These are phyloP conservation scores for Claviceps africana DNA, from an alignment of 2,329 filamentous ascomycete genomes.

Conservation along the genomic window DNA sequence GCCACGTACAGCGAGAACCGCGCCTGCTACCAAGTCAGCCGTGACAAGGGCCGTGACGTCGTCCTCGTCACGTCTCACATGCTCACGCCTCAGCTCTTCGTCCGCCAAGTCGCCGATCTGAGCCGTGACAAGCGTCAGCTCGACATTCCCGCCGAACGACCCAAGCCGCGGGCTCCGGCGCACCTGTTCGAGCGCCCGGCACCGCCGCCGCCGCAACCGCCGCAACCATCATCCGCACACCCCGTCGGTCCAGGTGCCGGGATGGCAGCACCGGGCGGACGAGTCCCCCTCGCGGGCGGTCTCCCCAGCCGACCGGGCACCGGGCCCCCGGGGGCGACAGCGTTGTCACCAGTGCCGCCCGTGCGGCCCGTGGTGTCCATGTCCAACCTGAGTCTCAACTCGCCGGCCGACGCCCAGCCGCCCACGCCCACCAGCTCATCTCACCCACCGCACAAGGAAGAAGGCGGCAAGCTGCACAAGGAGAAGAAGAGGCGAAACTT, in stretches of 20 bases:
- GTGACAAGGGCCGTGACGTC: constrained; percentile 62
- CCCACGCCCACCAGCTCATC: constrained; percentile 1
- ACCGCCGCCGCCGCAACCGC: constrained; percentile 33
- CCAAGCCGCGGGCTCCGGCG: constrained; percentile 66
- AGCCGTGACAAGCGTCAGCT: constrained; percentile 61
- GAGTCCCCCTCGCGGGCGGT: constrained; percentile 8
- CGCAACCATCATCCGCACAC: constrained; percentile 21
- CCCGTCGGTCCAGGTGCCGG: constrained; percentile 1
- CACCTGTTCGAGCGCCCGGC: constrained; percentile 69
- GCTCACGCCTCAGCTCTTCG: constrained; percentile 70
- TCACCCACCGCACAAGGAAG: constrained; percentile 12
- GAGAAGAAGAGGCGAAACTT: constrained; percentile 50
- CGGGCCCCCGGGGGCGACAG: constrained; percentile 6
- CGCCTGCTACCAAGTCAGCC: constrained; percentile 74
- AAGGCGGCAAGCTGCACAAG: constrained; percentile 31
- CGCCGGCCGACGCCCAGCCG: neutral
- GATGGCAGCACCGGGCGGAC: no score
- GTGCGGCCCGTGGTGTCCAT: constrained; percentile 40
- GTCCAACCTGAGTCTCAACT: constrained; percentile 37
- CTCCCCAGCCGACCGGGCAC: constrained; percentile 12
- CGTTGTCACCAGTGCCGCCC: neutral
- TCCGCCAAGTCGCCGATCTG: constrained; percentile 71
- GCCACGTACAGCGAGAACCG: constrained; percentile 87
- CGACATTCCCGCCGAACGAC: constrained; percentile 67
- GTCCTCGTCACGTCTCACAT: constrained; percentile 85